These are phyloP conservation scores for Aspergillus heteromorphus DNA, from an alignment of 495 filamentous ascomycete genomes.

Conservation along the genomic window DNA sequence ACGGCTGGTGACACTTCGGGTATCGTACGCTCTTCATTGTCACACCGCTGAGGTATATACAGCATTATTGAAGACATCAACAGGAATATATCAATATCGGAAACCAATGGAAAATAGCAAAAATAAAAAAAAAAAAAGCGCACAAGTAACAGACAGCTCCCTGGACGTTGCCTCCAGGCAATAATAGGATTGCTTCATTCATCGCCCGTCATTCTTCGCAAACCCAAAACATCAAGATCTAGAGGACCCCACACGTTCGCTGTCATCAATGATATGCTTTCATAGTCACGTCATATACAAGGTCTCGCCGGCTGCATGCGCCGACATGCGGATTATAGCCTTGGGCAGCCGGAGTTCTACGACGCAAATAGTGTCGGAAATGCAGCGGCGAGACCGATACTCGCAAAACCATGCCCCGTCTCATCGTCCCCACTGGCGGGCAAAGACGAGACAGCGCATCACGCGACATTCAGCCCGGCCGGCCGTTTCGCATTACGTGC, in stretches of 20 bases:
- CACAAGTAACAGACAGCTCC: constrained; percentile 1
- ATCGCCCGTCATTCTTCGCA: not conserved
- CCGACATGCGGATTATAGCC: constrained; percentile 1
- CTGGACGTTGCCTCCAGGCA: not conserved
- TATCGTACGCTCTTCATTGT: constrained; percentile 43
- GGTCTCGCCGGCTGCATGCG: constrained; percentile 4
- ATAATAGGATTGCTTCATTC: not conserved
- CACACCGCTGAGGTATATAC: constrained; percentile 44
- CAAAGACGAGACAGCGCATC: constrained; percentile 5
- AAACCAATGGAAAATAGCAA: constrained; percentile 15
- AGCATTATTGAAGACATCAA: constrained; percentile 36
- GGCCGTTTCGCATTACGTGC: constrained; percentile 38
- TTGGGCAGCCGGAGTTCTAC: not conserved
- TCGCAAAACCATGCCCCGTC: not conserved
- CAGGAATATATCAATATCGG: constrained; percentile 23
- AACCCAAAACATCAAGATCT: constrained; percentile 9
- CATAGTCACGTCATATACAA: constrained; percentile 18
- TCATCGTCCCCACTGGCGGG: not conserved
- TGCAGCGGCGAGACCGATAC: not conserved
- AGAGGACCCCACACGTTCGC: constrained; percentile 3
- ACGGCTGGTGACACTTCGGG: constrained; percentile 13
- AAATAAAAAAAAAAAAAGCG: constrained; percentile 13
- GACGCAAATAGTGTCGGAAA: not conserved
- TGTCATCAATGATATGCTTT: constrained; percentile 14
- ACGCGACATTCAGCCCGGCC: constrained; percentile 11